phyloP scores from a whole-genome alignment of 108 stramenopile genomes.

The Cyclotella atomus region DNA sequence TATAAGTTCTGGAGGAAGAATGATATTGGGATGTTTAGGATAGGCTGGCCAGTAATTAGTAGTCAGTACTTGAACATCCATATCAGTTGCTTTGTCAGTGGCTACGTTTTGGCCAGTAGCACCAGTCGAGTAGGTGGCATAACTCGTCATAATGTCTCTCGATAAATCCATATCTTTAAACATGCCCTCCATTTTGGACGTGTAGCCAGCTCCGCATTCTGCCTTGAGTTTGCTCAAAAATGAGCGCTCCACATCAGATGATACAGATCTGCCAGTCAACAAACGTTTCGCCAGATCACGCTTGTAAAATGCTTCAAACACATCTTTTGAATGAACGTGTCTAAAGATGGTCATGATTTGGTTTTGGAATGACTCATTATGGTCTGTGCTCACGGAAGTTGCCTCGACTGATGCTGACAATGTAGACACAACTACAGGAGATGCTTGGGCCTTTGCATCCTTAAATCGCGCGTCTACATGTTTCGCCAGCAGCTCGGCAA shows the following conservation, averaged over 20 bases:
- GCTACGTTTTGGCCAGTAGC: slow-evolving; percentile 20
- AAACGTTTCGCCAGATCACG: slow-evolving; percentile 94
- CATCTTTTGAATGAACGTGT: slow-evolving; percentile 92
- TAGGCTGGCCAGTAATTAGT: slow-evolving; percentile 98
- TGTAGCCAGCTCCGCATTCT: slow-evolving; percentile 98
- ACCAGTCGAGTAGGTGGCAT: slow-evolving; percentile 57
- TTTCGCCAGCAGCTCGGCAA: slow-evolving; percentile 93
- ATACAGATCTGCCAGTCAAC: slow-evolving; percentile 84
- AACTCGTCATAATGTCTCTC: slow-evolving; percentile 88
- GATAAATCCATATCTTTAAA: slow-evolving; percentile 97
- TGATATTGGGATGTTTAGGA: slow-evolving; percentile 73
- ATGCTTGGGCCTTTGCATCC: slow-evolving; percentile 59
- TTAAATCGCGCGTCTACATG: slow-evolving; percentile 74
- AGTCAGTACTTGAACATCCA: slow-evolving; percentile 92
- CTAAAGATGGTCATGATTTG: slow-evolving; percentile 86
- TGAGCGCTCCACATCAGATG: slow-evolving; percentile 88
- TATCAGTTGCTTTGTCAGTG: slow-evolving; percentile 56
- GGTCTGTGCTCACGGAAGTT: slow-evolving; percentile 15
- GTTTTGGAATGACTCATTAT: slow-evolving; percentile 49
- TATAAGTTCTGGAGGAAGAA: slow-evolving; percentile 66
- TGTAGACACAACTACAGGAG: background rate
- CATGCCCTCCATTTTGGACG: slow-evolving; percentile 99
- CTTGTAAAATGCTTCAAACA: slow-evolving; percentile 98
- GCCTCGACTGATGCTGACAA: slow-evolving; percentile 17
- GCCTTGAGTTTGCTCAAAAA: slow-evolving; percentile 95